phyloP scores from a whole-genome alignment of 2,329 filamentous ascomycete species.

The Botryotinia narcissicola region DNA sequence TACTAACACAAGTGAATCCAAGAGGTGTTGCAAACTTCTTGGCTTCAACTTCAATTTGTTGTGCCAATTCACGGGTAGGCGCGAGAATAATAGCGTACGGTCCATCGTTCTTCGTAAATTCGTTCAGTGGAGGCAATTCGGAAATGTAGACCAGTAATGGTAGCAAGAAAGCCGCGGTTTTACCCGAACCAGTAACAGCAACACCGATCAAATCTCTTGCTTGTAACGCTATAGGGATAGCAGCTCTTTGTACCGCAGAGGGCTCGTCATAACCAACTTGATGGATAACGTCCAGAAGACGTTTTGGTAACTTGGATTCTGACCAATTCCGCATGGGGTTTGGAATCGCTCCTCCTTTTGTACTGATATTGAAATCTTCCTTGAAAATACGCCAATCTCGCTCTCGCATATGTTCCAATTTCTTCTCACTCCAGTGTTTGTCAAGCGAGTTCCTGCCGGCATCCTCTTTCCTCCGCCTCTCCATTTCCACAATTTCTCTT shows the following conservation, averaged over 20 bases:
- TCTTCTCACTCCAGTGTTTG: constrained; percentile 95
- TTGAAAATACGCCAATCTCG: constrained; percentile 99
- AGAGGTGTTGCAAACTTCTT: constrained; percentile 87
- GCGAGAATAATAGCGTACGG: constrained; percentile 97
- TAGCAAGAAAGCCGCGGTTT: constrained; percentile 92
- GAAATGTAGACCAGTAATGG: constrained; percentile 93
- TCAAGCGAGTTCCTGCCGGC: constrained; percentile 73
- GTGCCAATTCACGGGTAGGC: constrained; percentile 93
- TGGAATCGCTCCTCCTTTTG: constrained; percentile 86
- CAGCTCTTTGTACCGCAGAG: constrained; percentile 86
- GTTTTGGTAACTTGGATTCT: constrained; percentile 76
- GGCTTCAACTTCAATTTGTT: constrained; percentile 94
- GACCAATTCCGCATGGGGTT: constrained; percentile 95
- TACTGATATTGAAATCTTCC: constrained; percentile 95
- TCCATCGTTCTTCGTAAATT: constrained; percentile 86
- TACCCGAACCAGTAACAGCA: constrained; percentile 95
- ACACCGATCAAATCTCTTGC: constrained; percentile 96
- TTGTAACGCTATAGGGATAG: constrained; percentile 91
- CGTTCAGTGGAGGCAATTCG: constrained; percentile 79
- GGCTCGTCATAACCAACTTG: constrained; percentile 89
- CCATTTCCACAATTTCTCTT: constrained; percentile 79
- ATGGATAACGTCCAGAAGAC: constrained; percentile 77
- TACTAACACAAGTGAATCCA: constrained; percentile 91
- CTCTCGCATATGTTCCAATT: constrained; percentile 88
- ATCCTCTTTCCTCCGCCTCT: constrained; percentile 71